phyloP scores from a whole-genome alignment of 805 yeast species.

The Suhomyces vadensis region DNA sequence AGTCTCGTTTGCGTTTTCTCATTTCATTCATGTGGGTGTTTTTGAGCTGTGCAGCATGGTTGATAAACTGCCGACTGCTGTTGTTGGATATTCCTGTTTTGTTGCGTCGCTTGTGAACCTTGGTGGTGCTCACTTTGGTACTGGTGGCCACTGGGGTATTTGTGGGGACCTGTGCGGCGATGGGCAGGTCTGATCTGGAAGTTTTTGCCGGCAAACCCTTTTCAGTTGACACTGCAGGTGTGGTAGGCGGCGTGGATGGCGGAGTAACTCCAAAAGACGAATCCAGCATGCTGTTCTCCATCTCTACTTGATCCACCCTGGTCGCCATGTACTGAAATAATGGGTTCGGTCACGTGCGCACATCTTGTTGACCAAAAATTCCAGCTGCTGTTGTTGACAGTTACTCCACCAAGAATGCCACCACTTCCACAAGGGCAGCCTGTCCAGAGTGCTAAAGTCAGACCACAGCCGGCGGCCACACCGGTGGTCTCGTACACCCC shows the following conservation, averaged over 20 bases:
- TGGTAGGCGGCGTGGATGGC: background rate
- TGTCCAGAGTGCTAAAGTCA: constrained; percentile 24
- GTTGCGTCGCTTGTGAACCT: constrained; percentile 27
- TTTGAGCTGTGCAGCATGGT: constrained; percentile 27
- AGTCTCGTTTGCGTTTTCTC: constrained; percentile 35
- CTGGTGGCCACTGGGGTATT: too few species aligned
- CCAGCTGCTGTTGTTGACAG: background rate
- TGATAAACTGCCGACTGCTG: constrained; percentile 6
- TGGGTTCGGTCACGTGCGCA: background rate
- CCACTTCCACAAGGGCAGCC: constrained; percentile 17
- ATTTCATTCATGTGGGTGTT: constrained; percentile 35
- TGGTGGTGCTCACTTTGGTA: constrained; percentile 6
- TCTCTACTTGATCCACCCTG: too few species aligned
- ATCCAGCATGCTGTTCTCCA: background rate
- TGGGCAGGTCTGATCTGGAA: too few species aligned
- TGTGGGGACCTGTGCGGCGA: background rate
- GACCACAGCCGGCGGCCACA: constrained; percentile 33
- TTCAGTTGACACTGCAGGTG: too few species aligned
- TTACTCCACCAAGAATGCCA: constrained; percentile 15
- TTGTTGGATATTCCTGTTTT: constrained; percentile 1
- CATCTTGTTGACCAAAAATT: too few species aligned
- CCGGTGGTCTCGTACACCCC: constrained; percentile 46
- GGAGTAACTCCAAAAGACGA: background rate
- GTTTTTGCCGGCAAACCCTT: too few species aligned
- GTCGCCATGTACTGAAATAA: background rate